Base-by-base conservation (phyloP, 306 rosid species). In the Leucaena leucocephala region DNA sequence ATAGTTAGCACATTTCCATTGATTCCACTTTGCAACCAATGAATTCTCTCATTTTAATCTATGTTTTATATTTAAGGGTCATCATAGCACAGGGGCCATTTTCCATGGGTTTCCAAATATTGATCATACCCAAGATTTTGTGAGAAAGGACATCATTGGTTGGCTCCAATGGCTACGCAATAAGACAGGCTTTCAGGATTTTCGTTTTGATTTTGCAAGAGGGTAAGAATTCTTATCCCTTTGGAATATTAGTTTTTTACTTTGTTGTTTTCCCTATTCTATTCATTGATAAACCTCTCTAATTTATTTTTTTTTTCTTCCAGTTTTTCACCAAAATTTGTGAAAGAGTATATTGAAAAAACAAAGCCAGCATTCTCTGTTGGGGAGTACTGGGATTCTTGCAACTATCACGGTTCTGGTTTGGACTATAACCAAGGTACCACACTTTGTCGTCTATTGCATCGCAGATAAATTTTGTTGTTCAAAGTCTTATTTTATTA, bases 371-470 rank as follows among this genome's bases (percentile, higher is more conserved):
- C 89, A 68, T 92, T 92, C 84, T 82, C 88, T 80, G 91, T 92
- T 43, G 98, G 98, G 75, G 98, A 95, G 68, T 89, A 74, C 68
- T 95, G 98, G 96, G 96, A 92, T 90, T 82, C 97, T 76, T 95
- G 98, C 90, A 92, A 85, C 83, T 95, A 95, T 78, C 81, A 64
- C 57, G 91, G 87, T 74, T 69, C 77, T 72, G 75, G n/a, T 52
- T 85, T 95, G 86, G 98, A 91, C 85, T 87, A 88, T 80, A 92
- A 95, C 85, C 98, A 95, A 88, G 98, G 98, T 92, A 85, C 63
- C 12, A 8, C 42, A 44, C 55, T 57, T 80, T 17, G 8, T 22
- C 19, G 33, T 22, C 16, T 16, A 16, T 58, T 39, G 45, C 27
- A 35, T 36, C 42, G 69, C 17, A 17, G 46, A 64, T 64, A 40